Evolutionary conservation across 2,329 filamentous ascomycete genomes (phyloP), one percentile per base, ranked within the genome.

Genomic region (Graphilbum ipis-grandicollis): DNA sequence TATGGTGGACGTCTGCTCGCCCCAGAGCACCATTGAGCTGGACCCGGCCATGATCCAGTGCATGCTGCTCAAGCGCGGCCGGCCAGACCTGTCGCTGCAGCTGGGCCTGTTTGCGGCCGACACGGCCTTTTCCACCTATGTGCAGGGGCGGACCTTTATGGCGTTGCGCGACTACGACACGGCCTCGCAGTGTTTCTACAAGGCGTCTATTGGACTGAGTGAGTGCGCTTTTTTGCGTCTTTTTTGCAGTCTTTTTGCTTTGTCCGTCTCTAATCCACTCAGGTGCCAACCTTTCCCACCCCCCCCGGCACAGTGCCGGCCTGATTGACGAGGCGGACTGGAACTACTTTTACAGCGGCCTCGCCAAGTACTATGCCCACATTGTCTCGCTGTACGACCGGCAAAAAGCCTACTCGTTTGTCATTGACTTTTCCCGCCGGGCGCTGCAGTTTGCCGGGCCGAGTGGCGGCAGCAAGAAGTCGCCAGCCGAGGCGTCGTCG

Each of bases 351-450:
- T 70, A 85, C 50, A 71, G 72, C 39, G 90, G 88, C 2, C 65
- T 86, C 30, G 70, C 83, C 5, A 75, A 71, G 43, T 98, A 94
- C 57, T 92, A 92, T 54, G 74, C 78, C 31, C 90, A 98, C 53
- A 71, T 96, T 35, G 70, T 86, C 12, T 67, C 73, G 17, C 65
- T 98, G 2, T 96, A 81, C 50, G 86, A 94, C 52, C 71, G 71
- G 46, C 69, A 73, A 31, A 79, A 77, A 46, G 75, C 78, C 1
- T 82, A 81, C 53, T 79, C 81, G 2, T 81, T 79, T 48, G 82
- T 92, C 30, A 71, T 84, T 6, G 82, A 93, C 45, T 94, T 93
- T 60, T 76, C 82, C 29, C 70, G 74, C 29, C 61, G 86, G 19
- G 76, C 81, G 6, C 61, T 92, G 31, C 75, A 83, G 48, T 79